These are phyloP conservation scores for Fusarium succisae DNA, from an alignment of 2,329 filamentous ascomycete genomes.

Conservation along the genomic window DNA sequence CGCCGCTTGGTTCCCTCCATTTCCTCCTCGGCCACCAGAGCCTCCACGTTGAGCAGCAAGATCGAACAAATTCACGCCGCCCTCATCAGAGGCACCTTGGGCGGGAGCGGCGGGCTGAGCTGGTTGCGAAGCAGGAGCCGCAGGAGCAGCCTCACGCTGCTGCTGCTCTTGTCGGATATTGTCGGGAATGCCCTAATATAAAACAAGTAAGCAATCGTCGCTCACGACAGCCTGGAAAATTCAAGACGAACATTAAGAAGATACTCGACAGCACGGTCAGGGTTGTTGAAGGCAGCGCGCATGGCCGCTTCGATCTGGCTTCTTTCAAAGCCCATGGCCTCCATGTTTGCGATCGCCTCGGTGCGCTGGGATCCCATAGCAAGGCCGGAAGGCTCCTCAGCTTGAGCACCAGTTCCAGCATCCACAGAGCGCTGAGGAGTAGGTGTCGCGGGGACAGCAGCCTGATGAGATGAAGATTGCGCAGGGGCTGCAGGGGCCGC, in stretches of 20 bases:
- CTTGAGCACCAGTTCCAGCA: conserved; percentile 53
- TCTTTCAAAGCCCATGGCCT: conserved; percentile 94
- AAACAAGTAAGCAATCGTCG: conserved; percentile 13
- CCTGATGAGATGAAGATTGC: conserved; percentile 56
- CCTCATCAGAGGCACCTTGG: conserved; percentile 65
- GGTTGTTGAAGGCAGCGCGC: conserved; percentile 96
- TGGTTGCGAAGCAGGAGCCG: conserved; percentile 53
- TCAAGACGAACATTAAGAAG: conserved; percentile 76
- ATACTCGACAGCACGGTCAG: conserved; percentile 96
- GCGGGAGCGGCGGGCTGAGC: conserved; percentile 52
- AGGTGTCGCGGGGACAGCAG: conserved; percentile 61
- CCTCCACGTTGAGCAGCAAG: conserved; percentile 81
- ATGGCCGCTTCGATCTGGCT: conserved; percentile 91
- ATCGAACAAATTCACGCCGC: conserved; percentile 89
- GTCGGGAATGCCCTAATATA: conserved; percentile 84
- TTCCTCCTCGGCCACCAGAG: conserved; percentile 56
- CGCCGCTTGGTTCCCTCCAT: conserved; percentile 53
- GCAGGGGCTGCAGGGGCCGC: conserved; percentile 58
- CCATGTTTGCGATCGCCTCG: conserved; percentile 89
- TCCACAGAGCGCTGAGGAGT: conserved; percentile 60
- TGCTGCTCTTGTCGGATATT: conserved; percentile 78
- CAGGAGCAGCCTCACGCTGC: conserved; percentile 48
- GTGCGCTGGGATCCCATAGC: conserved; percentile 85
- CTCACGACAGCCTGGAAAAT: neutral
- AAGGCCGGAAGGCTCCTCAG: conserved; percentile 75